Base-by-base conservation (phyloP, 176 grass and related monocot genomes). In the Oryza brachyantha region DNA sequence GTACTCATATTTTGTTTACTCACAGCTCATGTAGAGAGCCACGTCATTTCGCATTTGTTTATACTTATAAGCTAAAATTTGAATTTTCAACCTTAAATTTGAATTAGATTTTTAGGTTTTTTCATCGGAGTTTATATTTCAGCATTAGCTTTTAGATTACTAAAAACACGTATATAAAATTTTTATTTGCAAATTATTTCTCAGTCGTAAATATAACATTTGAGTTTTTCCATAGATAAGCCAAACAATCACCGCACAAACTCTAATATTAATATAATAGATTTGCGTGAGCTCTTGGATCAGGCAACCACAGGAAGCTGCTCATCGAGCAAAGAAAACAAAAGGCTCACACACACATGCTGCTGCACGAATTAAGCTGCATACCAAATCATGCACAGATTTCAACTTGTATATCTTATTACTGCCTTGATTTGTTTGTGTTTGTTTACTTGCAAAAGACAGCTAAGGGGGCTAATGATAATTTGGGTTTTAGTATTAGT, bases 21-120 rank as follows among this genome's bases (percentile, higher is more conserved):
- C 85, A 77, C 73, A 85, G 78, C 64, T 72, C 75, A 75, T 88
- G n/a, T n/a, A n/a, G n/a, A n/a, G n/a, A n/a, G n/a, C n/a, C n/a
- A n/a, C n/a, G n/a, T n/a, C n/a, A n/a, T n/a, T n/a, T n/a, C n/a
- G n/a, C n/a, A n/a, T n/a, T n/a, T n/a, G n/a, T n/a, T n/a, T n/a
- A n/a, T n/a, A n/a, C n/a, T n/a, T n/a, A n/a, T n/a, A n/a, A n/a
- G n/a, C n/a, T n/a, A n/a, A n/a, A n/a, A n/a, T n/a, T n/a, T n/a
- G n/a, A n/a, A n/a, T n/a, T n/a, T n/a, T n/a, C n/a, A n/a, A n/a
- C n/a, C n/a, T n/a, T n/a, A n/a, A n/a, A n/a, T n/a, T n/a, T n/a
- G n/a, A n/a, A n/a, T n/a, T n/a, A n/a, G n/a, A n/a, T n/a, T n/a
- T n/a, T n/a, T n/a, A n/a, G n/a, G n/a, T n/a, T n/a, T n/a, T n/a